Conservation (phyloP, 345 rosid genomes). For the Bruguiera gymnorhiza region DNA sequence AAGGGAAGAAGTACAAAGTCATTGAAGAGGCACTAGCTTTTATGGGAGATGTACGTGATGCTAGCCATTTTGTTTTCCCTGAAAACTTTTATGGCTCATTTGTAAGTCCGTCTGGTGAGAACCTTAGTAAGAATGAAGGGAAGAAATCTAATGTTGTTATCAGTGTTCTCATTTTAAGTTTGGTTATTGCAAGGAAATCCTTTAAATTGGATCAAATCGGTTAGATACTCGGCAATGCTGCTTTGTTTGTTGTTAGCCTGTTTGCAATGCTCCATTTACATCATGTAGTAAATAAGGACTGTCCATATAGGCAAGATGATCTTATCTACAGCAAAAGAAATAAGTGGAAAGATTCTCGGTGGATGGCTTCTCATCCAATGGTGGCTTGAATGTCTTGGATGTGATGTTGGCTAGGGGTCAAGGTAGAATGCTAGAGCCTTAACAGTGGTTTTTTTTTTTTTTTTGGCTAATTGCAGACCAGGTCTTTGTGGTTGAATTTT, state of each 20-base stretch:
- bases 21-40: conserved; percentile 76
- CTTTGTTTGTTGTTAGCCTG: conserved; percentile 73
- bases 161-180: conserved; percentile 48
- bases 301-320: conserved; percentile 5
- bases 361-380: conserved; percentile 37
- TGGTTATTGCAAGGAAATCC: conserved; percentile 54
- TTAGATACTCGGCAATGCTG: conserved; percentile 71
- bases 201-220: conserved; percentile 55
- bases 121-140: conserved; percentile 24
- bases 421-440: too few species aligned
- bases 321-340: conserved; percentile 23
- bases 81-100: conserved; percentile 42
- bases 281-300: conserved; percentile 43
- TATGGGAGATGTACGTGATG: conserved; percentile 54
- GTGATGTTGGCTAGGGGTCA: conserved; percentile 56
- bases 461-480: too few species aligned
- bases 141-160: conserved; percentile 38
- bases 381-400: conserved; percentile 49
- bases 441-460: too few species aligned
- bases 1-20: conserved; percentile 66
- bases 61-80: conserved; percentile 42
- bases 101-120: conserved; percentile 33
- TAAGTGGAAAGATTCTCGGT: conserved; percentile 33
- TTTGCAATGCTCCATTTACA: conserved; percentile 70
- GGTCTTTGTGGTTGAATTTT: too few species aligned